Conservation (phyloP, 2,329 filamentous ascomycete species). For the Monosporascus sp. region DNA sequence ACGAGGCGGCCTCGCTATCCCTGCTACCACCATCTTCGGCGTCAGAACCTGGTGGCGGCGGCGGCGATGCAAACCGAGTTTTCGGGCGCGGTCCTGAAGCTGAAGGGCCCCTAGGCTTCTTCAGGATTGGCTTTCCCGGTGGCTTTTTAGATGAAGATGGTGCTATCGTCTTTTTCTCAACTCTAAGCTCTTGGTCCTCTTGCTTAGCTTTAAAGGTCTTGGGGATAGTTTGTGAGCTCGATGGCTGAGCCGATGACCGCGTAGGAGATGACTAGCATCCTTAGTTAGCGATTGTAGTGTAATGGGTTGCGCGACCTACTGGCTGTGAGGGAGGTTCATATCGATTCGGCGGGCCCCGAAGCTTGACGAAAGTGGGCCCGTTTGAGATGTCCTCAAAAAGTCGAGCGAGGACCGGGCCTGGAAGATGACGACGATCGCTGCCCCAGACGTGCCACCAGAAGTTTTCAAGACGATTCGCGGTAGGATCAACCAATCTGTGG, state of each 20-base stretch:
- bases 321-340: slow-evolving; percentile 41
- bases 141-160: slow-evolving; percentile 43
- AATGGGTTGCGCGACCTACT: slow-evolving; percentile 32
- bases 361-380: slow-evolving; percentile 52
- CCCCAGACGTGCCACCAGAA: slow-evolving; percentile 66
- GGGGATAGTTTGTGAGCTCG: slow-evolving; percentile 6
- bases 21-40: slow-evolving; percentile 32
- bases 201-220: slow-evolving; percentile 15
- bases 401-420: slow-evolving; percentile 48
- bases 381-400: slow-evolving; percentile 55
- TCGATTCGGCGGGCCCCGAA: slow-evolving; percentile 48
- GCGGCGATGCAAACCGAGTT: slow-evolving; percentile 55
- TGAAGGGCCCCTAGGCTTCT: slow-evolving; percentile 53
- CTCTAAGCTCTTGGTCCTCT: slow-evolving; percentile 14
- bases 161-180: slow-evolving; percentile 18
- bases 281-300: slow-evolving; percentile 9
- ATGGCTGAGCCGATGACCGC: slow-evolving; percentile 11
- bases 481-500: slow-evolving; percentile 56
- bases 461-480: slow-evolving; percentile 56
- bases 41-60: slow-evolving; percentile 47
- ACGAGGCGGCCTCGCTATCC: slow-evolving; percentile 33
- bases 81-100: slow-evolving; percentile 51
- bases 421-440: slow-evolving; percentile 49
- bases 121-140: slow-evolving; percentile 53
- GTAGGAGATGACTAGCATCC: slow-evolving; percentile 18